Percentiles rank a stretch among this genome's conserved stretches.
These are phyloP conservation scores for Colletotrichum cuscutae DNA, from an alignment of 2,329 filamentous ascomycete species.

Conservation along the genomic window DNA sequence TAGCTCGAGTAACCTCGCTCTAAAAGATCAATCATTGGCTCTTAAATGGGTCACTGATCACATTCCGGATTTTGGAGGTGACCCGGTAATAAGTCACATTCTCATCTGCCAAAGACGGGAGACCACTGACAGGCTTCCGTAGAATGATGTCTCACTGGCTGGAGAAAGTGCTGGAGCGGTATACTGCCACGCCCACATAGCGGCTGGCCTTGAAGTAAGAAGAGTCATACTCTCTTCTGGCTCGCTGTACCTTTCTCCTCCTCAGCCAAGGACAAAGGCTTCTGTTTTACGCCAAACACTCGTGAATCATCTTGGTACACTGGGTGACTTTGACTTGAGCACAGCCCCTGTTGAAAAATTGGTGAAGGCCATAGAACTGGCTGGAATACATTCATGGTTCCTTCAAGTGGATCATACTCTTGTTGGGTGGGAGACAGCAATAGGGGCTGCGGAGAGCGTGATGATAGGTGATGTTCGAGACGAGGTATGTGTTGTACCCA, in stretches of 20 bases:
- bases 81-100: constrained; percentile 35
- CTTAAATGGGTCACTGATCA: constrained; percentile 43
- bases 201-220: constrained; percentile 44
- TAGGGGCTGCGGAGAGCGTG: constrained; percentile 46
- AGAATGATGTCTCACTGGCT: constrained; percentile 51
- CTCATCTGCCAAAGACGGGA: no score
- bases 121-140: neutral
- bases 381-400: constrained; percentile 53
- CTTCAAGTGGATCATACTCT: constrained; percentile 50
- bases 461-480: constrained; percentile 56
- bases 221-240: constrained; percentile 53
- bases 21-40: constrained; percentile 47
- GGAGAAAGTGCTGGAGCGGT: constrained; percentile 59
- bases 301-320: neutral
- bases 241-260: constrained; percentile 53
- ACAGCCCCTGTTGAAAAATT: constrained; percentile 43
- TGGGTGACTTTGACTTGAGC: constrained; percentile 32
- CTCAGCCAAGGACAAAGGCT: constrained; percentile 42
- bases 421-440: constrained; percentile 46
- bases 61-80: constrained; percentile 42
- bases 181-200: constrained; percentile 54
- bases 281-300: neutral
- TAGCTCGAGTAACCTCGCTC: constrained; percentile 47
- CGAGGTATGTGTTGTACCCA: constrained; percentile 44
- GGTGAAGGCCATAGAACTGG: constrained; percentile 46